Evolutionary conservation across 2,329 filamentous ascomycete species (phyloP).

Genomic region (Xylariaceae sp.): DNA sequence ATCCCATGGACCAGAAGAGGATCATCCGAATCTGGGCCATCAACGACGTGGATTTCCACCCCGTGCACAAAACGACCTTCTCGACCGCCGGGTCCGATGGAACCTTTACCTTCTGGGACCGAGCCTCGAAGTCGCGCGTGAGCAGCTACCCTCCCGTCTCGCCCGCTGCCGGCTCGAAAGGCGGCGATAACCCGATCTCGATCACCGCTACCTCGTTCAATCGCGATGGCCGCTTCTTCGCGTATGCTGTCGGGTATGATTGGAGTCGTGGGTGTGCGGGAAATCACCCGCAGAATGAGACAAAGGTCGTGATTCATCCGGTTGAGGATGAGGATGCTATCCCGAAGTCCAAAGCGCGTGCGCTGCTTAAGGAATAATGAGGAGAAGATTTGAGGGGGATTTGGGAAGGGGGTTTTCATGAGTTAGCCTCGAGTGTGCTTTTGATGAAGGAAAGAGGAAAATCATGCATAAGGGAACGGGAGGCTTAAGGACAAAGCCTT

Average conservation of each 20-base stretch:
- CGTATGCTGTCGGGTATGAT: slow-evolving; percentile 72
- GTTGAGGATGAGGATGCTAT: slow-evolving; percentile 33
- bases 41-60: slow-evolving; percentile 44
- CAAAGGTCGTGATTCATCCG: slow-evolving; percentile 39
- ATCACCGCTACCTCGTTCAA: slow-evolving; percentile 71
- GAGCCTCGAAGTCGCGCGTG: slow-evolving; percentile 54
- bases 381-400: no score
- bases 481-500: no score
- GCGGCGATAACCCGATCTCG: slow-evolving; percentile 49
- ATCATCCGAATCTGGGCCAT: slow-evolving; percentile 42
- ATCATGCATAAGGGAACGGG: no score
- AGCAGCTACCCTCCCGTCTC: not conserved
- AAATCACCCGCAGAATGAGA: slow-evolving; percentile 36
- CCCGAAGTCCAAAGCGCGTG: not conserved
- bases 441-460: no score
- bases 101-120: slow-evolving; percentile 62
- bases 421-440: no score
- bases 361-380: no score
- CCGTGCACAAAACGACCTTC: slow-evolving; percentile 33
- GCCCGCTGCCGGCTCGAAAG: not conserved
- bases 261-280: slow-evolving; percentile 70
- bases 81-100: slow-evolving; percentile 47
- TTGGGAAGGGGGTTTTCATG: no score
- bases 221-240: slow-evolving; percentile 62
- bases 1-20: slow-evolving; percentile 12